These are phyloP conservation scores for Erythrophleum fordii DNA, from an alignment of 306 rosid genomes.

Conservation along the genomic window DNA sequence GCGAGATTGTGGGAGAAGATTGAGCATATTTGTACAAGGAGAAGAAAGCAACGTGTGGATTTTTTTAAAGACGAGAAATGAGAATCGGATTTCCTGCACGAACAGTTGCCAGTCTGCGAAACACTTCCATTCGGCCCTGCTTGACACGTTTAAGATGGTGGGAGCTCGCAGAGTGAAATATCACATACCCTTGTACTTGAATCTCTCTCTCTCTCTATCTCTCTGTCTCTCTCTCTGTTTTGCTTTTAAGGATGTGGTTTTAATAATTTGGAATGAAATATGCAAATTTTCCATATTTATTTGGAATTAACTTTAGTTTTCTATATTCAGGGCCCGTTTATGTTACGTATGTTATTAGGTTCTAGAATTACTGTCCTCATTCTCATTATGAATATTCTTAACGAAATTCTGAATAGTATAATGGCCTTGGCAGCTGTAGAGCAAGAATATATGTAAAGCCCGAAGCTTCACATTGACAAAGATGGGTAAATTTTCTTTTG, in stretches of 20 bases:
- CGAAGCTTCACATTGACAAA: no score
- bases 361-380: not conserved
- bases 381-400: no score
- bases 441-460: no score
- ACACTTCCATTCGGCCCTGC: not conserved
- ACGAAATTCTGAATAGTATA: no score
- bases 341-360: not conserved
- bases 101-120: not conserved
- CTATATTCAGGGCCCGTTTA: not conserved
- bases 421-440: no score
- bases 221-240: no score
- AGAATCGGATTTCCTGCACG: not conserved
- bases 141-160: conserved; percentile 31
- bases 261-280: conserved; percentile 30
- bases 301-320: conserved; percentile 3
- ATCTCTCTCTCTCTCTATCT: no score
- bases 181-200: no score
- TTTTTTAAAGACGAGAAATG: not conserved
- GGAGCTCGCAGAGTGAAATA: not conserved
- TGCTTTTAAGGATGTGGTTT: not conserved
- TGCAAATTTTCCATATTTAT: not conserved
- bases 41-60: conserved; percentile 34
- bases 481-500: no score
- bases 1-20: conserved; percentile 65
- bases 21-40: conserved; percentile 38